These are phyloP conservation scores for Nitzschia palea DNA, from an alignment of 108 stramenopile species.

Conservation along the genomic window DNA sequence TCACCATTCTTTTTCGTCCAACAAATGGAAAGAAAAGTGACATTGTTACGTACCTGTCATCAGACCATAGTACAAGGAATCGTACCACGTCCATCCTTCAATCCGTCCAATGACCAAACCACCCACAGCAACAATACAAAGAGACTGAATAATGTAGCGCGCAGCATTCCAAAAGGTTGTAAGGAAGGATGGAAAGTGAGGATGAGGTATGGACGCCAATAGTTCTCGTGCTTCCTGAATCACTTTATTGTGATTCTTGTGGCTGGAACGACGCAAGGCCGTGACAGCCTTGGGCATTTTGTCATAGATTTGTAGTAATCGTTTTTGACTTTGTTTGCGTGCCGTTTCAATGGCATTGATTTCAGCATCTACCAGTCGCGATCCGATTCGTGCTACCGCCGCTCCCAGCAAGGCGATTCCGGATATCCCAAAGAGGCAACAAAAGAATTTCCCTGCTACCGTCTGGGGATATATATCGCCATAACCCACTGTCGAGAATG, in stretches of 20 bases:
- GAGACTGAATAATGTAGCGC: not conserved
- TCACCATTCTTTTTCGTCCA: too few species aligned
- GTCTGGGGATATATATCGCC: constrained; percentile 52
- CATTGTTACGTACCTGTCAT: constrained; percentile 30
- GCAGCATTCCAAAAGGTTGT: not conserved
- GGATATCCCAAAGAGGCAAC: constrained; percentile 60
- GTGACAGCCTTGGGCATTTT: constrained; percentile 6
- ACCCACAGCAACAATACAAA: constrained; percentile 18
- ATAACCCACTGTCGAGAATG: constrained; percentile 48
- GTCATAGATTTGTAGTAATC: constrained; percentile 20
- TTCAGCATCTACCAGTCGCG: constrained; percentile 47
- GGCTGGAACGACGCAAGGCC: not conserved
- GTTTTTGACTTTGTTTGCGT: constrained; percentile 12
- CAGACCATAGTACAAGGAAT: constrained; percentile 44
- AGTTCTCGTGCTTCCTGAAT: not conserved
- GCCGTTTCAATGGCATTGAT: constrained; percentile 29
- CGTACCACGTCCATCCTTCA: constrained; percentile 40
- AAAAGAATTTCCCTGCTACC: constrained; percentile 47
- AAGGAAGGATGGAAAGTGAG: not conserved
- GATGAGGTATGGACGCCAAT: not conserved
- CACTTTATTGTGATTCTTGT: not conserved
- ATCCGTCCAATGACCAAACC: constrained; percentile 28
- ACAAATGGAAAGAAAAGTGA: too few species aligned
- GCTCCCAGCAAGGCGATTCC: constrained; percentile 61
- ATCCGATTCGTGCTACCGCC: constrained; percentile 54